phyloP scores from a whole-genome alignment of 805 yeast genomes.

The Candida gorgasii region DNA sequence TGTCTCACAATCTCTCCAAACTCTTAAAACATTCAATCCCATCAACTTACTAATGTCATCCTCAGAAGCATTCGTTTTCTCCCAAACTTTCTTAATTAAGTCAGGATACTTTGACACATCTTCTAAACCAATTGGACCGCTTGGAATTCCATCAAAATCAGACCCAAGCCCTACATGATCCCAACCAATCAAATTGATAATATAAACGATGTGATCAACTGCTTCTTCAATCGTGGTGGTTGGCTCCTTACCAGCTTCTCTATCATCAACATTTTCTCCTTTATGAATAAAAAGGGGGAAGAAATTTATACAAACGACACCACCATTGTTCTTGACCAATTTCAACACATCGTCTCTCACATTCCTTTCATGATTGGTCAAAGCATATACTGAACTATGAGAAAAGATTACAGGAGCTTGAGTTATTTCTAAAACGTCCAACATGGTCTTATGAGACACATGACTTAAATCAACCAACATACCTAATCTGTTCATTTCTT shows the following conservation, averaged over 20 bases:
- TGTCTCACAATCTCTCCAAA: slow-evolving; percentile 45
- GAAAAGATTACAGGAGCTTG: slow-evolving; percentile 51
- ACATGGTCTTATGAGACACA: slow-evolving; percentile 50
- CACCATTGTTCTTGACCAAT: slow-evolving; percentile 41
- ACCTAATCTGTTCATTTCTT: slow-evolving; percentile 54
- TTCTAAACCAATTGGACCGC: slow-evolving; percentile 51
- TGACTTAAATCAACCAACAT: slow-evolving; percentile 55
- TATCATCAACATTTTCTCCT: slow-evolving; percentile 21
- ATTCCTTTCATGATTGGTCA: slow-evolving; percentile 47
- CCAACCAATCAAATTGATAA: slow-evolving; percentile 49
- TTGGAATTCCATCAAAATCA: slow-evolving; percentile 55
- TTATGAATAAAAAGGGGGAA: slow-evolving; percentile 38
- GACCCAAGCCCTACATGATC: slow-evolving; percentile 53
- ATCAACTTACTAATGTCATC: slow-evolving; percentile 44
- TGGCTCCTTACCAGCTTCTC: too few species aligned
- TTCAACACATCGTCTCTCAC: slow-evolving; percentile 49
- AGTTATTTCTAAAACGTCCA: slow-evolving; percentile 40
- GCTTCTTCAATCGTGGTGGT: slow-evolving; percentile 49
- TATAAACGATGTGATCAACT: slow-evolving; percentile 45
- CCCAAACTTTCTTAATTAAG: slow-evolving; percentile 31
- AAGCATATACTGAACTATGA: slow-evolving; percentile 46
- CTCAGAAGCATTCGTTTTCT: slow-evolving; percentile 40
- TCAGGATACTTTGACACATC: slow-evolving; percentile 59
- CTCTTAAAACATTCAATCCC: slow-evolving; percentile 49
- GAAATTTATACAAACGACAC: slow-evolving; percentile 51